Evolutionary conservation across 208 protist genomes (phyloP).

Genomic region (Trypanosoma scelopori): DNA sequence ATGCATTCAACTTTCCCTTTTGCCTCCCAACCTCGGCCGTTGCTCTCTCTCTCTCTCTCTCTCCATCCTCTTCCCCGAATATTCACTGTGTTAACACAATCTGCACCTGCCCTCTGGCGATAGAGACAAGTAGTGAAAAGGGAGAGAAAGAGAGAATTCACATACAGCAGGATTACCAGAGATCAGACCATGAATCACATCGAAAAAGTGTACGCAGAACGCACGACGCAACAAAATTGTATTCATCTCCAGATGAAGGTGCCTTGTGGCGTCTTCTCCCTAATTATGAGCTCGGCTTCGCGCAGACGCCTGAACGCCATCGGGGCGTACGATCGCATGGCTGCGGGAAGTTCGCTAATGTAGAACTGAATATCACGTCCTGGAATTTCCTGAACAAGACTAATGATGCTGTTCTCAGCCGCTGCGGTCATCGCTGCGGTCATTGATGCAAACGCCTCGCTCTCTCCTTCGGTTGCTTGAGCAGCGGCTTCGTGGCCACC

Average conservation of each 20-base stretch:
- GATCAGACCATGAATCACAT: background rate
- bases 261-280: slow-evolving; percentile 50
- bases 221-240: background rate
- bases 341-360: slow-evolving; percentile 47
- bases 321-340: slow-evolving; percentile 44
- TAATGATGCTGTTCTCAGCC: slow-evolving; percentile 50
- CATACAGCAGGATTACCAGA: too few species aligned
- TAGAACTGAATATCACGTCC: slow-evolving; percentile 76
- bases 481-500: slow-evolving; percentile 11
- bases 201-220: background rate
- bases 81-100: background rate
- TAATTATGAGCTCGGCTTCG: slow-evolving; percentile 55
- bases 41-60: too few species aligned
- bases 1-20: too few species aligned
- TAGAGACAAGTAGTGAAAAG: background rate
- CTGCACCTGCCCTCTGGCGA: background rate
- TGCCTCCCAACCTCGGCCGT: too few species aligned
- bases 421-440: slow-evolving; percentile 25
- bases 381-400: slow-evolving; percentile 46
- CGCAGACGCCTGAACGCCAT: slow-evolving; percentile 71
- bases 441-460: slow-evolving; percentile 13
- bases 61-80: background rate
- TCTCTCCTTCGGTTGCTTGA: background rate
- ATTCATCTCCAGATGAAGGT: slow-evolving; percentile 72
- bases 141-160: background rate